Evolutionary conservation across 2,329 filamentous ascomycete genomes (phyloP).

Genomic region (Pseudogymnoascus sp.): DNA sequence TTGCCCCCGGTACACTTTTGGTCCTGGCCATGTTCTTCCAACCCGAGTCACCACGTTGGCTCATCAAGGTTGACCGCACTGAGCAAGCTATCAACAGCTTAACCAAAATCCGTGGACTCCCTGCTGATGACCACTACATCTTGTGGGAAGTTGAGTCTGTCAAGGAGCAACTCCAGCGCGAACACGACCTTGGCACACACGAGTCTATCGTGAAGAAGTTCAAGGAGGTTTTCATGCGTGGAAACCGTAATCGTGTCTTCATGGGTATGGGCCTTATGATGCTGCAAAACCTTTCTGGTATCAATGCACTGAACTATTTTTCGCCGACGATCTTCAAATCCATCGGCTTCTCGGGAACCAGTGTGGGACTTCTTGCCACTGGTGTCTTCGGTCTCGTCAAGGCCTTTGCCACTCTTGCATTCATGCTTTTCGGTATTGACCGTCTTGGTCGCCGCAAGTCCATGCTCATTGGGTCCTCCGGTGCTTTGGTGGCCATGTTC

Average conservation of each 20-base stretch:
- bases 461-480: too few relatives aligned
- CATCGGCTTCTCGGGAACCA: conserved; percentile 33
- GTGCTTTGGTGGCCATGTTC: too few relatives aligned
- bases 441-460: too few relatives aligned
- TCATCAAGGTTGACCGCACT: conserved; percentile 35
- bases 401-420: neutral
- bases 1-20: conserved; percentile 33
- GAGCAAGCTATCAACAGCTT: conserved; percentile 36
- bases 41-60: conserved; percentile 36
- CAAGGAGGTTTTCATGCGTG: conserved; percentile 36
- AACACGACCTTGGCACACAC: conserved; percentile 41
- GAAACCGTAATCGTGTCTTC: conserved; percentile 72
- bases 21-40: conserved; percentile 39
- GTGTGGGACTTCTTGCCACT: conserved; percentile 34
- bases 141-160: conserved; percentile 44
- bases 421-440: neutral
- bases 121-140: conserved; percentile 35
- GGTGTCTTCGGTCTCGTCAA: conserved; percentile 25
- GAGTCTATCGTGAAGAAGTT: conserved; percentile 36
- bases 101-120: conserved; percentile 38
- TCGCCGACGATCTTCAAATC: conserved; percentile 17
- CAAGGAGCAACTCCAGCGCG: conserved; percentile 36
- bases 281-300: conserved; percentile 16
- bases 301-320: conserved; percentile 15
- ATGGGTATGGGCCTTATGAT: conserved; percentile 34